These are phyloP conservation scores for Adansonia rubrostipa DNA, from an alignment of 441 rosid species.

Conservation along the genomic window DNA sequence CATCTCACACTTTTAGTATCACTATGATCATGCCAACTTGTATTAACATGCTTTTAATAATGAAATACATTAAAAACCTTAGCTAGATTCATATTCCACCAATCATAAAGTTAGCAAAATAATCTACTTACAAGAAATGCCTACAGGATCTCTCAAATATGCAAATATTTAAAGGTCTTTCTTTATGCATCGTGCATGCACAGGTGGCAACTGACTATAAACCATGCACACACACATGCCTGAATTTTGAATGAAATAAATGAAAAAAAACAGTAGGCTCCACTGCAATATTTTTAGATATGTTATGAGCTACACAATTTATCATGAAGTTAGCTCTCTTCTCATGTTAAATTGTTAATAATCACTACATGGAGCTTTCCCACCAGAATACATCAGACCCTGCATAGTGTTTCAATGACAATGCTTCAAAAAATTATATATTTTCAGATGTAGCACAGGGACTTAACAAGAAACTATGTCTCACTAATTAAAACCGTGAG, in stretches of 20 bases:
- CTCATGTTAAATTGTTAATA: background rate
- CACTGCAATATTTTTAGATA: constrained; percentile 1
- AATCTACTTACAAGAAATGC: background rate
- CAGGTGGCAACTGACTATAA: background rate
- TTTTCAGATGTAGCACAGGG: background rate
- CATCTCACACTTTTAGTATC: background rate
- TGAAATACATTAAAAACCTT: background rate
- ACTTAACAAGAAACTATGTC: constrained; percentile 14
- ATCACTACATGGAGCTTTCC: background rate
- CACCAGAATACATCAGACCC: background rate
- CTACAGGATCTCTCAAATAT: background rate
- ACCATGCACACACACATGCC: background rate
- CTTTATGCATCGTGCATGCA: background rate
- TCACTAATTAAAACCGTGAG: constrained; percentile 18
- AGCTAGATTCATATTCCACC: constrained; percentile 15
- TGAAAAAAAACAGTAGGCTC: background rate
- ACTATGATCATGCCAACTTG: background rate
- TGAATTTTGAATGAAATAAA: constrained; percentile 6
- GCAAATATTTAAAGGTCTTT: constrained; percentile 6
- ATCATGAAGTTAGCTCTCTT: background rate
- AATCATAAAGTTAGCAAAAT: constrained; percentile 1
- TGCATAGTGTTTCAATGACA: background rate
- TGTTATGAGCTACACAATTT: background rate
- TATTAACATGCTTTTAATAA: background rate
- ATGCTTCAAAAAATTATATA: background rate